These are phyloP conservation scores for Sequoia sempervirens DNA, from an alignment of 75 land plant genomes.

Conservation along the genomic window DNA sequence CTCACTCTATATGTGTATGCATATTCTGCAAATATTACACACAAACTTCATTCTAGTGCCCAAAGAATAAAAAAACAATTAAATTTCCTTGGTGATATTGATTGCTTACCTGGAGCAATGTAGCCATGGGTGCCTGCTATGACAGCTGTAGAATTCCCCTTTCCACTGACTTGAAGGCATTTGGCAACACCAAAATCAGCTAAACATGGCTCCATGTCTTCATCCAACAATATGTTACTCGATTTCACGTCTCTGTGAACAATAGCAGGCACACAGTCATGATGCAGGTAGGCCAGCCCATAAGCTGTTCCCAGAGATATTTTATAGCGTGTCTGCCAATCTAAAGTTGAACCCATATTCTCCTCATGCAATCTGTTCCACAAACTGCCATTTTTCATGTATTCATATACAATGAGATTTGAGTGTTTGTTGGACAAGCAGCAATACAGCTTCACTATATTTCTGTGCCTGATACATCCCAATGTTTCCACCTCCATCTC, in stretches of 20 bases:
- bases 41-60: background rate
- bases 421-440: background rate
- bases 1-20: conserved; percentile 58
- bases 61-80: background rate
- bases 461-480: conserved; percentile 15
- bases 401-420: conserved; percentile 8
- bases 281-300: conserved; percentile 12
- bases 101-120: conserved; percentile 53
- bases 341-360: background rate
- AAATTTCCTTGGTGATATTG: background rate
- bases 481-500: conserved; percentile 8
- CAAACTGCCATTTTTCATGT: conserved; percentile 12
- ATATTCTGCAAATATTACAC: conserved; percentile 39
- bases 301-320: conserved; percentile 10
- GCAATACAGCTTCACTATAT: conserved; percentile 20
- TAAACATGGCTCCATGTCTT: conserved; percentile 1
- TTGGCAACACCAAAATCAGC: conserved; percentile 62
- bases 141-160: conserved; percentile 24
- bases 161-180: conserved; percentile 26
- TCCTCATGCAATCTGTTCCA: background rate
- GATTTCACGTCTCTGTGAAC: conserved; percentile 15
- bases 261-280: conserved; percentile 8
- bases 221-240: background rate
- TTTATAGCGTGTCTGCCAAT: conserved; percentile 9
- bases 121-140: conserved; percentile 64